Evolutionary conservation across 2,329 filamentous ascomycete genomes (phyloP), one percentile per base, ranked within the genome.

Genomic region (Calonectria fujianensis): DNA sequence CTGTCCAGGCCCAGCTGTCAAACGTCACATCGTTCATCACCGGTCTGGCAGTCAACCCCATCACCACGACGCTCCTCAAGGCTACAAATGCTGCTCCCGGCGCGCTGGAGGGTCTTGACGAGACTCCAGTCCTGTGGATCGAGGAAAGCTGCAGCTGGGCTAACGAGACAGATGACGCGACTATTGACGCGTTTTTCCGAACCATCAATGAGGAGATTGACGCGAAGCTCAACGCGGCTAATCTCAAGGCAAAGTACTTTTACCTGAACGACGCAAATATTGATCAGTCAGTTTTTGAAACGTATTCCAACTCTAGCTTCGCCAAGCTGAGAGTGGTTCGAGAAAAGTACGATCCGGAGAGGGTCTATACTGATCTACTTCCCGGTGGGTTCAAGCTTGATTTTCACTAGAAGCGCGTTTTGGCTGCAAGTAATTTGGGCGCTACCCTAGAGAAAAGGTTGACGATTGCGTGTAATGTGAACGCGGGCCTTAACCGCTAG

Each of bases 31-130:
- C 32, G 4, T 35, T 59, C n/a, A 35, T 59, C 52, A 59, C 52
- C 20, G 52, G 52, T 13, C 31, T 59, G 1, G 52, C 52, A 8
- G 31, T 35, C 31, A 59, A 59, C 31, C 31, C 52, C 31, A 32
- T 59, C 31, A 59, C 52, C 18, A 13, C 18, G 52, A 59, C 52
- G 31, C 52, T 59, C 10, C n/a, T 59, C 52, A 59, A 59, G 52
- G 52, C 52, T 13, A 32, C 31, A 9, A 59, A 59, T 14, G 31
- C 52, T 4, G 29, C 31, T 14, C 31, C 52, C 31, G 52, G 52
- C 11, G 32, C 31, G 10, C 54, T 59, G 32, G 32, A 59, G 11
- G 32, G 54, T 10, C 6, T 59, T 9, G 54, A 59, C 13, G 54
- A 59, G 32, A n/a, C 13, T 8, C 54, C 54, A 7, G 54, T 35